Percentiles rank a stretch among this genome's conserved stretches.
phyloP scores from a whole-genome alignment of 192 early-diverging fungal species.

The Backusella tarrabulga region DNA sequence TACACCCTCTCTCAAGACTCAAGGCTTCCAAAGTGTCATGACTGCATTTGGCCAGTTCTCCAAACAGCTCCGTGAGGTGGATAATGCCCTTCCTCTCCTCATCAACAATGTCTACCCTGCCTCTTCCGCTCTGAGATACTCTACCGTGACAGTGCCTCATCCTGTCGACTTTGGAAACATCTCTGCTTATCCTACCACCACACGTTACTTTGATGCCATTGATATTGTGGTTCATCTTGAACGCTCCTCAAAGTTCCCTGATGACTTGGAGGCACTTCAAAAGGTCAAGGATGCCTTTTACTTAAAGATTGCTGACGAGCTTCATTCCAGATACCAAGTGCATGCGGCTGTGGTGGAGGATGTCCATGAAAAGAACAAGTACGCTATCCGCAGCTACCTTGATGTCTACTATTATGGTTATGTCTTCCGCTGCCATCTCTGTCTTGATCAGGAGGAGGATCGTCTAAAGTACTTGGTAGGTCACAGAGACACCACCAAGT shows the following conservation, averaged over 20 bases:
- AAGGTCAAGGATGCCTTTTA: constrained; percentile 90
- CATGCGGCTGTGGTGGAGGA: constrained; percentile 50
- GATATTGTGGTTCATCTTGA: constrained; percentile 87
- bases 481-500: constrained; percentile 43
- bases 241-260: constrained; percentile 82
- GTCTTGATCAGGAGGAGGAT: constrained; percentile 66
- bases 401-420: constrained; percentile 78
- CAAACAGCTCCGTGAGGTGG: constrained; percentile 57
- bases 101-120: constrained; percentile 59
- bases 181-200: constrained; percentile 40
- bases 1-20: constrained; percentile 36
- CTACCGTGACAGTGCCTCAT: constrained; percentile 76
- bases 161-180: constrained; percentile 49
- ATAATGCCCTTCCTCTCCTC: constrained; percentile 63
- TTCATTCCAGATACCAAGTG: constrained; percentile 45
- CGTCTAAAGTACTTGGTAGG: constrained; percentile 57
- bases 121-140: constrained; percentile 65
- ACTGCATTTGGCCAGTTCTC: constrained; percentile 65
- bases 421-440: constrained; percentile 79
- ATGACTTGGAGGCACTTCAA: constrained; percentile 83
- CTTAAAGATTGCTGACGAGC: constrained; percentile 69
- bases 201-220: constrained; percentile 66
- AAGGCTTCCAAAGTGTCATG: constrained; percentile 66
- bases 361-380: constrained; percentile 45
- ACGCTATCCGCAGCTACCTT: constrained; percentile 46